Evolutionary conservation across 108 stramenopile species (phyloP).

Genomic region (Skeletonema tropicum): DNA sequence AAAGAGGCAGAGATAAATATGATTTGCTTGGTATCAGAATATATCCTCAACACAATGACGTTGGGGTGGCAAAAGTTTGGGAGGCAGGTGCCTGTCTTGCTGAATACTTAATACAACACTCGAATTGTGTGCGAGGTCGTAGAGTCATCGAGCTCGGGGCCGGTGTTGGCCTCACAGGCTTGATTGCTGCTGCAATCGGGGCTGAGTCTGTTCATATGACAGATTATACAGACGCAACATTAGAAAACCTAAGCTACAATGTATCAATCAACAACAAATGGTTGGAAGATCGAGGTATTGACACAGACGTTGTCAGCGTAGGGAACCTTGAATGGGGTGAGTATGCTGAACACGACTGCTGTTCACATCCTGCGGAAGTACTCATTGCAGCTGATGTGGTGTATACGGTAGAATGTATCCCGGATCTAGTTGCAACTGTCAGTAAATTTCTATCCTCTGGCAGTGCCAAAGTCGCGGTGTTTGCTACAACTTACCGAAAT

Average conservation of each 20-base stretch:
- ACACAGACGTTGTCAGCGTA: neutral
- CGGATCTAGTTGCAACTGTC: conserved; percentile 46
- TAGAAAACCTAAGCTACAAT: conserved; percentile 69
- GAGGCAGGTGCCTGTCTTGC: conserved; percentile 73
- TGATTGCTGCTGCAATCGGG: conserved; percentile 57
- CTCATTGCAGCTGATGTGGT: conserved; percentile 75
- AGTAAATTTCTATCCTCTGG: conserved; percentile 38
- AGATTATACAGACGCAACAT: conserved; percentile 64
- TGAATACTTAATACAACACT: conserved; percentile 57
- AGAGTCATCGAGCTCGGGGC: conserved; percentile 68
- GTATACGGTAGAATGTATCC: conserved; percentile 57
- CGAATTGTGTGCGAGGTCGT: conserved; percentile 23
- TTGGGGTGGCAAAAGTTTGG: conserved; percentile 69
- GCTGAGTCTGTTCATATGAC: conserved; percentile 61
- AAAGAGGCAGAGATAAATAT: neutral
- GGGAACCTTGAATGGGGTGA: conserved; percentile 66
- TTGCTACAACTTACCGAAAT: conserved; percentile 66
- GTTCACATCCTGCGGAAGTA: conserved; percentile 42
- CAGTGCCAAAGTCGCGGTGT: conserved; percentile 43
- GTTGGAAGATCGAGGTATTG: conserved; percentile 37
- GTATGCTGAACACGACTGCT: conserved; percentile 18
- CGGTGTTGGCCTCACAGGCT: conserved; percentile 69
- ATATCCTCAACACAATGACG: conserved; percentile 80
- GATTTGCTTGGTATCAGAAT: conserved; percentile 46
- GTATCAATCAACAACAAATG: conserved; percentile 54